A percentile compares a stretch with the other conserved stretches of the same genome.
These are phyloP conservation scores for Raddia distichophylla DNA, from an alignment of 176 grass and related monocot species.

Conservation along the genomic window DNA sequence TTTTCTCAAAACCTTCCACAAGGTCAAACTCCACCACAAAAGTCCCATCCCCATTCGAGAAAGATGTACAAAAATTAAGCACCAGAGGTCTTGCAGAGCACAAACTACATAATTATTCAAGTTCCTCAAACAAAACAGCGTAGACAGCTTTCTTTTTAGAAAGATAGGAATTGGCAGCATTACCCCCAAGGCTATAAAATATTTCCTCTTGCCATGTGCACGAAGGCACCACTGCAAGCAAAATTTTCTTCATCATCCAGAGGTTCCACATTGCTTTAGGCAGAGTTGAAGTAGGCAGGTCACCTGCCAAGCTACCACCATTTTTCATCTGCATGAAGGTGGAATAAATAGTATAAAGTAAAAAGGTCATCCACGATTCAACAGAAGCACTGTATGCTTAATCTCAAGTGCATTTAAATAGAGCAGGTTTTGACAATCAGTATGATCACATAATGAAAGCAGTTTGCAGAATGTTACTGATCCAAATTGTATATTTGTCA, in stretches of 20 bases:
- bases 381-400: not conserved
- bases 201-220: conserved; percentile 26
- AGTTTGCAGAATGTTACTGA: not conserved
- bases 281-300: conserved; percentile 5
- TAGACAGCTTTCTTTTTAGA: not conserved
- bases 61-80: not conserved
- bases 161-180: not conserved
- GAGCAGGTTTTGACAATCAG: not conserved
- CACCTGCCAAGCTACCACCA: conserved; percentile 2
- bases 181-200: not conserved
- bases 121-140: not conserved
- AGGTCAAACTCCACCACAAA: not conserved
- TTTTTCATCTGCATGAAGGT: conserved; percentile 38
- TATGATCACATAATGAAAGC: not conserved
- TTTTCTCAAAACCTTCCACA: not conserved
- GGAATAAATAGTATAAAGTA: not conserved
- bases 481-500: not conserved
- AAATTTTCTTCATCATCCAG: conserved; percentile 8
- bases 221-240: not conserved
- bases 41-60: not conserved
- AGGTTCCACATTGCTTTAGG: not conserved
- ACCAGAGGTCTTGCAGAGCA: not conserved
- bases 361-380: not conserved
- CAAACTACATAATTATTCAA: not conserved
- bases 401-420: not conserved